Evolutionary conservation across 164 flowering plant species (phyloP).

Genomic region (Magnolia kwangsiensis): DNA sequence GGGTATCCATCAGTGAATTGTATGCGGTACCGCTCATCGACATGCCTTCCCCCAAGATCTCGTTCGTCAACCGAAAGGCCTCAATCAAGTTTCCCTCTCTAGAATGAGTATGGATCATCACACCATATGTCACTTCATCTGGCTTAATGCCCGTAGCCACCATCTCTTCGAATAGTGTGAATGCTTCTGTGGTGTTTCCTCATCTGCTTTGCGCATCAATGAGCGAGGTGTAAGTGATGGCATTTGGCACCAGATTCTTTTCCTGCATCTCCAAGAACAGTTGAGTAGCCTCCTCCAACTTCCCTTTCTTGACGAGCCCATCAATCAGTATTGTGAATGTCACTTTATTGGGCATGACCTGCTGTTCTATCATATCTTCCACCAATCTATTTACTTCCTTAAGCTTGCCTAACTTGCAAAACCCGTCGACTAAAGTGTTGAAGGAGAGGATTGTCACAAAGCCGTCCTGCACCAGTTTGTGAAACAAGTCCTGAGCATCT

Average conservation of each 20-base stretch:
- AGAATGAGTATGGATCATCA: constrained; percentile 36
- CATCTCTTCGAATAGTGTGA: constrained; percentile 54
- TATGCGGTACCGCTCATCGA: constrained; percentile 6
- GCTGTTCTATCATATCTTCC: constrained; percentile 40
- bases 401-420: constrained; percentile 47
- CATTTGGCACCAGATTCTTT: constrained; percentile 44
- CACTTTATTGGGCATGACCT: constrained; percentile 44
- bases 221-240: constrained; percentile 56
- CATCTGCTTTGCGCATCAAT: constrained; percentile 40
- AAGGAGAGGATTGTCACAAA: constrained; percentile 44
- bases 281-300: constrained; percentile 45
- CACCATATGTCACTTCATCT: constrained; percentile 36
- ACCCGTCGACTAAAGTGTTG: constrained; percentile 57
- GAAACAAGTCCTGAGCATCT: constrained; percentile 52
- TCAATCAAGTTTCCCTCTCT: constrained; percentile 37
- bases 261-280: constrained; percentile 55
- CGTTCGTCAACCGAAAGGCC: constrained; percentile 41
- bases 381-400: constrained; percentile 39
- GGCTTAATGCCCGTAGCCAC: constrained; percentile 45
- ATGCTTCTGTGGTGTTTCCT: constrained; percentile 39
- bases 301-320: constrained; percentile 45
- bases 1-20: constrained; percentile 27
- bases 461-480: constrained; percentile 47
- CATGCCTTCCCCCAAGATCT: constrained; percentile 34
- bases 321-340: constrained; percentile 65